Base-by-base conservation (phyloP, 208 protist genomes). In the Leishmania arabica region DNA sequence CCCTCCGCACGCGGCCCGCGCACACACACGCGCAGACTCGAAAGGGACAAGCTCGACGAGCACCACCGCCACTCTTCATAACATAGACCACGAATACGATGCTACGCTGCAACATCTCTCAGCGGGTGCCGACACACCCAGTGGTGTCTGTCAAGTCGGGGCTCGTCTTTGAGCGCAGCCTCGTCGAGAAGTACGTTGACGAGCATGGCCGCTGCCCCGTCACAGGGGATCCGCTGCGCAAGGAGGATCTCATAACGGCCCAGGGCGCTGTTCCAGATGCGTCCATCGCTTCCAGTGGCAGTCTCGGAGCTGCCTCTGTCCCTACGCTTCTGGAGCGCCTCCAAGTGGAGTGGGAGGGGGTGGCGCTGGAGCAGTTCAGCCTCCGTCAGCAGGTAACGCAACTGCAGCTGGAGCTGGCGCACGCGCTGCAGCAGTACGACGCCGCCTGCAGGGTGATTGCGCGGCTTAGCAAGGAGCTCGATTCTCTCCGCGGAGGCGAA, bases 371-470 rank as follows among this genome's bases (percentile, higher is more conserved):
- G 91, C 98, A 98, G 77, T 99, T 98, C 87, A 86, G 88, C 47
- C 87, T 99, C 64, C 98, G 99, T 45, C 91, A 99, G 87, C 92
- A 98, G 71, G 89, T 99, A 37, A 89, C 95, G 15, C 87, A 92
- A 70, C 90, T 92, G 73, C 91, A 98, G 82, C 94, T 99, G 84
- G 98, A 99, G 87, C 95, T 99, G 11, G 92, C 98, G 9, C 98
- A 99, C 85, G 92, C 99, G 9, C 87, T 99, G 74, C 99, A 99
- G 83, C 98, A 99, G 92, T 98, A 99, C 86, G 99, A 99, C 85
- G 99, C 99, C 51, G 98, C 99, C 5, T 99, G 98, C 87, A 90
- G 98, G 31, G 99, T 99, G 34, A 99, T 99, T 77, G 99, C 99
- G 5, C 93, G 95, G 66, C 89, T 99, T 37, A 96, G 95, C 47